Conservation (phyloP, 176 grass and related monocot species). For the Ampelocalamus luodianensis region DNA sequence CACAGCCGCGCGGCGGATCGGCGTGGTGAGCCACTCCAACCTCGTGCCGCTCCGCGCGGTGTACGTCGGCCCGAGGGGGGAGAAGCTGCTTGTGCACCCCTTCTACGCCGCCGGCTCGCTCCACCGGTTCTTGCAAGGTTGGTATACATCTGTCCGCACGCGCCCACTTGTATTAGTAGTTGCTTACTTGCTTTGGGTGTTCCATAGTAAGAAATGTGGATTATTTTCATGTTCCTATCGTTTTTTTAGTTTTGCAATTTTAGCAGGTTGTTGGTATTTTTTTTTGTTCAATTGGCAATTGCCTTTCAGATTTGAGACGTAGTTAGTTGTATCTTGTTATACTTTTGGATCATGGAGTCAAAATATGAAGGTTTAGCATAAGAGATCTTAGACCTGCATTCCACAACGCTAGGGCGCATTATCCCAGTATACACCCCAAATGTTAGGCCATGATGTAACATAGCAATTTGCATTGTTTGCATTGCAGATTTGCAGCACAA, state of each 20-base stretch:
- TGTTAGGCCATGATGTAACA: neutral
- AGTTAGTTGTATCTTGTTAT: neutral
- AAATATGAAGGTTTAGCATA: neutral
- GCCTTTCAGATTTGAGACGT: neutral
- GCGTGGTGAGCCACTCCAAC: constrained; percentile 70
- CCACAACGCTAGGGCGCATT: neutral
- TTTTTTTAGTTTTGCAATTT: neutral
- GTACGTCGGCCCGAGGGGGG: constrained; percentile 82
- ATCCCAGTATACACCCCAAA: neutral
- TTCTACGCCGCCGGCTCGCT: constrained; percentile 93
- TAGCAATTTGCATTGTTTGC: constrained; percentile 14
- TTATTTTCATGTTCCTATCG: neutral
- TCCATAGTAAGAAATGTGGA: neutral
- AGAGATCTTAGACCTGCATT: constrained; percentile 18
- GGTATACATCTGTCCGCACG: neutral
- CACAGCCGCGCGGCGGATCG: constrained; percentile 59
- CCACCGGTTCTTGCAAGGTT: constrained; percentile 72
- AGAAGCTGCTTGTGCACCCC: constrained; percentile 90
- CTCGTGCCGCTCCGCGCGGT: constrained; percentile 79
- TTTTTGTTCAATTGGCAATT: neutral
- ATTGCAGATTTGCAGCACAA: neutral
- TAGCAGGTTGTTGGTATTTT: neutral
- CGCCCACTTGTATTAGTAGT: neutral
- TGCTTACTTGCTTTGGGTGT: neutral
- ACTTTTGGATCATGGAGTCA: neutral